Evolutionary conservation across 257 asterid genomes (phyloP).

Genomic region (Cinchona pubescens): DNA sequence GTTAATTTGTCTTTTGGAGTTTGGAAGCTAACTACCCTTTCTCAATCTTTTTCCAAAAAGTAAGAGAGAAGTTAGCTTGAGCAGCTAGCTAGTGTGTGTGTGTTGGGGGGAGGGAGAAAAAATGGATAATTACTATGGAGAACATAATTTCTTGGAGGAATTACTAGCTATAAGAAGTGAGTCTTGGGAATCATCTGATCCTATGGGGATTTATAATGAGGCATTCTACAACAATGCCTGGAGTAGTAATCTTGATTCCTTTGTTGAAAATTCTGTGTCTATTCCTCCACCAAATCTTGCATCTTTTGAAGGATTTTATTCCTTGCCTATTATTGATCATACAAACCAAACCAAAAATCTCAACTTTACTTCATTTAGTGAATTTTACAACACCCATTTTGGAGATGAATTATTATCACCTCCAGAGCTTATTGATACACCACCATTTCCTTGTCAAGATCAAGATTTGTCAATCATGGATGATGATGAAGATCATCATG

Average conservation of each 20-base stretch:
- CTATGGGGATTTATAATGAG: constrained; percentile 23
- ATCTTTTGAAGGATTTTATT: constrained; percentile 26
- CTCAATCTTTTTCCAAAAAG: constrained; percentile 8
- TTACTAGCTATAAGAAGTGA: constrained; percentile 36
- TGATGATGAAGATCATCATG: constrained; percentile 34
- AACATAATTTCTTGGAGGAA: constrained; percentile 49
- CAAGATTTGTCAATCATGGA: constrained; percentile 30
- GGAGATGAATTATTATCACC: constrained; percentile 43
- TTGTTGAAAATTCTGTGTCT: not conserved
- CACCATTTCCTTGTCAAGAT: constrained; percentile 26
- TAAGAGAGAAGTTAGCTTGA: constrained; percentile 31
- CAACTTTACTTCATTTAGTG: constrained; percentile 13
- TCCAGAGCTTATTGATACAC: constrained; percentile 29
- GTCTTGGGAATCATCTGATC: constrained; percentile 20
- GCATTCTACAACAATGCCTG: constrained; percentile 24
- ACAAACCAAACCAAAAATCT: constrained; percentile 24
- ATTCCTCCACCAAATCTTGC: constrained; percentile 14
- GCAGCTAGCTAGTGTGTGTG: constrained; percentile 27
- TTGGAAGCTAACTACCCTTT: not conserved
- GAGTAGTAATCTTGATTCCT: constrained; percentile 10
- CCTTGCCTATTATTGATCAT: constrained; percentile 31
- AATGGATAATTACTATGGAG: constrained; percentile 51
- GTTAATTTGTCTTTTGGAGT: not conserved
- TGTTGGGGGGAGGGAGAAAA: constrained; percentile 14
- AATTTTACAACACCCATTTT: constrained; percentile 29